Evolutionary conservation across 352 stramenopile species (phyloP), one percentile per base, ranked within the genome.

Genomic region (Phytopythium montanum): DNA sequence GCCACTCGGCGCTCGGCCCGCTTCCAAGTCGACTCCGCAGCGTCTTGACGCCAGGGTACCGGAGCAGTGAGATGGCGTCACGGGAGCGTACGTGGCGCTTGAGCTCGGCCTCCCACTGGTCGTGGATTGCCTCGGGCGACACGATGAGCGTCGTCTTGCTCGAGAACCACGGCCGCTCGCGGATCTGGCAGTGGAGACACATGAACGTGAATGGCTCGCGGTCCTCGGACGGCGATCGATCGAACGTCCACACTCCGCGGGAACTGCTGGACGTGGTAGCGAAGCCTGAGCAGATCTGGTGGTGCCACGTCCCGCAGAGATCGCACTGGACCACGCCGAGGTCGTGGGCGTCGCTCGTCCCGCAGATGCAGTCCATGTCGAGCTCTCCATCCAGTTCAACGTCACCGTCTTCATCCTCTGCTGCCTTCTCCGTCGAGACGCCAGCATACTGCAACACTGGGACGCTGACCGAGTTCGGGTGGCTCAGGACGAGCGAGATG

Each of bases 91-190:
- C 85, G 64, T 98, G 92, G 8, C 79, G 72, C 50, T 76, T 74
- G 41, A 98, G 79, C 64, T 98, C 94, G 3, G 69, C 67, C 34
- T 90, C 68, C 94, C 94, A 98, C 65, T 98, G 94, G 34, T 79
- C 65, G 42, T 95, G 66, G 60, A 98, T 98, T 21, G 93, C 77
- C 54, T 90, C 73, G 3, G 94, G 94, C 2, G 88, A 96, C 1
- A 98, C 90, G 48, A 98, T 98, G n/a, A 98, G 68, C 25, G 92
- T 98, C 12, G 88, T 87, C 64, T 87, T 83, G 65, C 72, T 77
- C 5, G 68, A 46, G 21, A 86, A 72, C 29, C 60, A 53, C 29
- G 78, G 61, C 5, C 68, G 60, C 29, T 86, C 62, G 25, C 65
- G 56, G 5, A 69, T 64, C 44, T 90, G 74, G 48, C 83, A 92